Percentiles rank a stretch among this genome's conserved stretches.
These are phyloP conservation scores for Hypoxylon sp. DNA, from an alignment of 2,329 filamentous ascomycete species.

Conservation along the genomic window DNA sequence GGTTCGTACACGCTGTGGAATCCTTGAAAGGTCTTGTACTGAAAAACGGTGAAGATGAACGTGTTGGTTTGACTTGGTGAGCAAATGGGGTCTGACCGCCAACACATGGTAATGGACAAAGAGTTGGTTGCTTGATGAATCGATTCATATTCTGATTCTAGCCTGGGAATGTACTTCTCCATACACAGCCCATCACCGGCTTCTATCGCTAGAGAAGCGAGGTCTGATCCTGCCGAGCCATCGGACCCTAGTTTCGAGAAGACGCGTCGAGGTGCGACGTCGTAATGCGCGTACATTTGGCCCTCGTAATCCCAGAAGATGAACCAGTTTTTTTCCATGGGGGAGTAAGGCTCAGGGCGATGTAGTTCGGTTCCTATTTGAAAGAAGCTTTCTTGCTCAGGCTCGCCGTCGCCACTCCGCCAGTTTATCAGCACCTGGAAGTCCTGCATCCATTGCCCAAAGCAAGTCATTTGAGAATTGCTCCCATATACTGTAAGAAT, in stretches of 20 bases:
- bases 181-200: constrained; percentile 63
- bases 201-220: constrained; percentile 57
- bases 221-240: constrained; percentile 64
- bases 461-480: constrained; percentile 68
- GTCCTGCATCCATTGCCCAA: constrained; percentile 71
- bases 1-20: constrained; percentile 70
- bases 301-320: constrained; percentile 69
- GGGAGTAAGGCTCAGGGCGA: constrained; percentile 61
- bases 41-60: constrained; percentile 68
- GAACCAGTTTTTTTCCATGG: constrained; percentile 75
- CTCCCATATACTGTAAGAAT: constrained; percentile 70
- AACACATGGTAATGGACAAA: constrained; percentile 69
- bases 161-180: constrained; percentile 60
- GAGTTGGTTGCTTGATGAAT: constrained; percentile 75
- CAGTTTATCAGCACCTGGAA: constrained; percentile 66
- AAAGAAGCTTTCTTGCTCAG: constrained; percentile 54
- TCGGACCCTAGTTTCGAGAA: constrained; percentile 64
- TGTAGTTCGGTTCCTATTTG: constrained; percentile 65
- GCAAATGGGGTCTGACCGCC: constrained; percentile 62
- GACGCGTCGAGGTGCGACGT: constrained; percentile 64
- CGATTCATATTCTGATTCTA: constrained; percentile 58
- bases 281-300: constrained; percentile 67
- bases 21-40: constrained; percentile 66
- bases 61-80: constrained; percentile 63
- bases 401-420: constrained; percentile 49